Base-by-base conservation (phyloP, 768 basidiomycete genomes). In the Leccinum olivaceopallidum region DNA sequence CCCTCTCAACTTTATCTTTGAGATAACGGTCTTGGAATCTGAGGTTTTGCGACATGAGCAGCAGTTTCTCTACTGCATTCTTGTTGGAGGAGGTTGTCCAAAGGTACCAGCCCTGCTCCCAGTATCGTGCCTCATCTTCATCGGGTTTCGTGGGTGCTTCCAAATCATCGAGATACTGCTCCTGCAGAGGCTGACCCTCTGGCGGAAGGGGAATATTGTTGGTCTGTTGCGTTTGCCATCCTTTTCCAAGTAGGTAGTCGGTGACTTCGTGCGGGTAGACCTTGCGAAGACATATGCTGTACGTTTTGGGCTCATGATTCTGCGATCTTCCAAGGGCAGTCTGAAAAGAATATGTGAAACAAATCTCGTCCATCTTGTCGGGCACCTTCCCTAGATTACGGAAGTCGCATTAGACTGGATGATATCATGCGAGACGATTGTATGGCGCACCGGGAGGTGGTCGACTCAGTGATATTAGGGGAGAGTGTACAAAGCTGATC, bases 101-200 rank as follows among this genome's bases (percentile, higher is more conserved):
- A 47, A 92, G 66, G 67, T 92, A 92, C 81, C 83, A 88, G 5
- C 90, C 89, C 66, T 86, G 84, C 58, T 89, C 80, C 90, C 90
- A 92, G 66, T 82, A 80, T 63, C 81, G 69, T 16, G 61, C 84
- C 47, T 76, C 77, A 22, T 81, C 76, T 42, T 62, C 73, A 60
- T 59, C 73, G 24, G 67, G 49, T 60, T 52, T 64, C 6, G 72
- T 30, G 32, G 61, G 47, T 22, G 53, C 2, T 16, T 69, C 69
- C 28, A 58, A 16, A 28, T 64, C 63, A 20, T 65, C 56, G 16
- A n/a, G 2, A 54, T 56, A 53, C 47, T n/a, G 63, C 47, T 56
- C 66, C 53, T 81, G 24, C 14, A 36, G 16, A 78, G 68, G 68
- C 65, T 90, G 89, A 13, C 89, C 89, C 66, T 89, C 88, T 9